Base-by-base conservation (phyloP, 2,329 filamentous ascomycete species). In the Spiromastix sp. region DNA sequence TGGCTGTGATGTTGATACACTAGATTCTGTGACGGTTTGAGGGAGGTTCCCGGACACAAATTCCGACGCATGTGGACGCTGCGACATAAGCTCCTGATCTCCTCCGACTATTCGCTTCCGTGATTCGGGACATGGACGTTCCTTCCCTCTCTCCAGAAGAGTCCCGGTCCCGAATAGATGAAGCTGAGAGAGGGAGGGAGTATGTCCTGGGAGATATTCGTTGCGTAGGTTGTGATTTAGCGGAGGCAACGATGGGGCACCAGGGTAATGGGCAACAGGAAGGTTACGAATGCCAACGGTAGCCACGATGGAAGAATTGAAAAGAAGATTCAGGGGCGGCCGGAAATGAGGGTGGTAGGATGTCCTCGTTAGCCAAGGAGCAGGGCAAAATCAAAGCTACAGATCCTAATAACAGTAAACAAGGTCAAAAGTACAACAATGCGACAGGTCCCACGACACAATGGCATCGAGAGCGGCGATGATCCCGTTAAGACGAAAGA, bases 1-100 rank as follows among this genome's bases (percentile, higher is more conserved):
- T 30, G 36, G 19, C 34, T 25, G 27, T 22, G 34, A 30, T 30
- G 25, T 32, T 37, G 18, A 19, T 30, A 30, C 18, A 28, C 26
- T n/a, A n/a, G n/a, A 19, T 39, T 29, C 27, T 24, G 9, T 18
- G 12, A 20, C 16, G 10, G 22, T 31, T 29, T 22, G 16, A 29
- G 34, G 24, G 26, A 41, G 43, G 51, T 52, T 48, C 41, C 51
- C 48, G 43, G 51, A 45, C 38, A 50, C 47, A 42, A 47, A 46
- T 38, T 42, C 50, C 43, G 51, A 47, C 34, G 45, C 48, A 36
- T 52, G 45, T 43, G 50, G 45, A 41, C 48, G 48, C 40, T 54
- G 52, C 55, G 60, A 61, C 59, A 62, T 61, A 49, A 51, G 54
- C 48, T 53, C 43, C 50, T 48, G 45, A 40, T 55, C 46, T 51